Base-by-base conservation (phyloP, 148 eudicot genomes). In the Vaccinium corymbosum region DNA sequence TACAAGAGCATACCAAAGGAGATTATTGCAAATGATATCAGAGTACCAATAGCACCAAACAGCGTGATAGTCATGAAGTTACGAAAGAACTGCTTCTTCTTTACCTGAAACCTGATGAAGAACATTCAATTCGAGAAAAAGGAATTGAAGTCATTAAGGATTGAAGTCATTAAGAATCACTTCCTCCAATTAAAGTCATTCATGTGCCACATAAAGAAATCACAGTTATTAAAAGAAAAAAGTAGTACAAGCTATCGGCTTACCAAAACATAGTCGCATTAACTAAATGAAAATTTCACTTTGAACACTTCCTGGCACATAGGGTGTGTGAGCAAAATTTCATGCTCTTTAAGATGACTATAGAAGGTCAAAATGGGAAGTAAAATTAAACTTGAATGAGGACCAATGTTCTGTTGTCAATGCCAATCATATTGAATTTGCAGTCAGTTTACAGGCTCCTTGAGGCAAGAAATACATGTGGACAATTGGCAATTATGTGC, bases 11-110 rank as follows among this genome's bases (percentile, higher is more conserved):
- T 90, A 93, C 97, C 97, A 16, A 91, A 86, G 81, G 97, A 92
- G 89, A 94, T 92, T 90, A 91, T 89, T 83, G 81, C 87, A 79
- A 92, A 92, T n/a, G 97, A 94, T 88, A 94, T 92, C 87, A 91
- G 73, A 50, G 97, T 92, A 80, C 97, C 97, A 86, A 94, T 49
- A 1, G 90, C 94, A 79, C 97, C 97, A 90, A 94, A 94, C 81
- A 94, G 81, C 81, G 86, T 89, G 57, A 94, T 94, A 66, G 95
- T 94, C 87, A 88, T 89, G 91, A 92, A 90, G 86, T 94, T 94
- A 81, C 95, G 97, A 74, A 94, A 94, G 88, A 94, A 94, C 57
- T 91, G 94, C 86, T 94, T 94, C 90, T 94, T 94, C 83, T 94
- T 94, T 76, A 94, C 97, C 90, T 94, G 97, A 88, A 94, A 94